These are phyloP conservation scores for Sordariomycetes sp. DNA, from an alignment of 2,329 filamentous ascomycete species.

Conservation along the genomic window DNA sequence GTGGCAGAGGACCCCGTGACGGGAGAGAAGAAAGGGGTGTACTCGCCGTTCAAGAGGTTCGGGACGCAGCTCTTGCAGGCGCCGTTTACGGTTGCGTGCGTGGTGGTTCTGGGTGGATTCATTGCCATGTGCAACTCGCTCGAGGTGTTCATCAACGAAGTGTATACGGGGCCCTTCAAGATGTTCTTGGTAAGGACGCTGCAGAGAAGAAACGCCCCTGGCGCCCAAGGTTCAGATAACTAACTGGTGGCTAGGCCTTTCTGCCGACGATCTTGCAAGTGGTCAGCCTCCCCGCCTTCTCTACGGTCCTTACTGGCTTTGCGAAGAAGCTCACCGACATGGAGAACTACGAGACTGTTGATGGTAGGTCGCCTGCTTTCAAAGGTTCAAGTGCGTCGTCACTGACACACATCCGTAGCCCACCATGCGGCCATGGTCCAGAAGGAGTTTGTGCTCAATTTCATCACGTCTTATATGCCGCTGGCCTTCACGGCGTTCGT, in stretches of 20 bases:
- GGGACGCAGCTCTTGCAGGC: conserved; percentile 69
- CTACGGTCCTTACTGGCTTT: conserved; percentile 61
- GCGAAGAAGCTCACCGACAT: conserved; percentile 68
- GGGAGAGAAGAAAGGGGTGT: conserved; percentile 66
- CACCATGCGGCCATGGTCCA: conserved; percentile 77
- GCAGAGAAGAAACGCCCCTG: not conserved
- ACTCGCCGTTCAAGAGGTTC: conserved; percentile 65
- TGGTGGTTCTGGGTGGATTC: conserved; percentile 63
- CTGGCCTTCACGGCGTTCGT: conserved; percentile 90
- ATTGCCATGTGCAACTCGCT: conserved; percentile 84
- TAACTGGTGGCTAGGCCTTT: conserved; percentile 50
- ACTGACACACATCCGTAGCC: conserved; percentile 28
- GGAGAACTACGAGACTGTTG: conserved; percentile 88
- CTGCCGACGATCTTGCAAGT: conserved; percentile 84
- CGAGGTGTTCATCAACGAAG: conserved; percentile 90
- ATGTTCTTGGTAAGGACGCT: conserved; percentile 57
- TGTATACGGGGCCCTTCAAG: conserved; percentile 85
- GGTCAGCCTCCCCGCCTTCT: conserved; percentile 67
- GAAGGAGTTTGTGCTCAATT: conserved; percentile 93
- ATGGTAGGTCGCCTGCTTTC: conserved; percentile 29
- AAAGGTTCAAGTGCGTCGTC: not conserved
- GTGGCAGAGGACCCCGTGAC: conserved; percentile 71
- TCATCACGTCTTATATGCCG: conserved; percentile 89
- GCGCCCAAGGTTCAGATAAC: not conserved
- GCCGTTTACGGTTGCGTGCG: conserved; percentile 71